A percentile compares a stretch with the other conserved stretches of the same genome.
phyloP scores from a whole-genome alignment of 306 rosid genomes.

The Medicago truncatula region MtrunA17r5.0-ANR NC_053044.1:47332501-47333000 shows the following conservation, averaged over 20 bases:
- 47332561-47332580: conserved; percentile 21
- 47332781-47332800: conserved; percentile 23
- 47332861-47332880: not conserved
- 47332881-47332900: not conserved
- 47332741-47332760: conserved; percentile 25
- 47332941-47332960: not conserved
- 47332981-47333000: not conserved
- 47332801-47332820: conserved; percentile 5
- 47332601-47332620: conserved; percentile 16
- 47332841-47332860: not conserved
- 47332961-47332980: not conserved
- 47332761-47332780: not conserved
- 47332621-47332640: conserved; percentile 30
- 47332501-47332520: conserved; percentile 23
- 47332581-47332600: conserved; percentile 33
- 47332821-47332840: conserved; percentile 10
- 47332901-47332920: conserved; percentile 3
- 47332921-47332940: not conserved
- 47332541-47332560: conserved; percentile 10
- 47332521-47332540: conserved; percentile 23
- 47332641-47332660: conserved; percentile 15
- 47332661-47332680: not conserved
- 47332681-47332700: conserved; percentile 18
- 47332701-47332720: conserved; percentile 16
- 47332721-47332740: conserved; percentile 1